Base-by-base conservation (phyloP, 192 early-diverging fungal genomes). In the Backusella liffmaniae region DNA sequence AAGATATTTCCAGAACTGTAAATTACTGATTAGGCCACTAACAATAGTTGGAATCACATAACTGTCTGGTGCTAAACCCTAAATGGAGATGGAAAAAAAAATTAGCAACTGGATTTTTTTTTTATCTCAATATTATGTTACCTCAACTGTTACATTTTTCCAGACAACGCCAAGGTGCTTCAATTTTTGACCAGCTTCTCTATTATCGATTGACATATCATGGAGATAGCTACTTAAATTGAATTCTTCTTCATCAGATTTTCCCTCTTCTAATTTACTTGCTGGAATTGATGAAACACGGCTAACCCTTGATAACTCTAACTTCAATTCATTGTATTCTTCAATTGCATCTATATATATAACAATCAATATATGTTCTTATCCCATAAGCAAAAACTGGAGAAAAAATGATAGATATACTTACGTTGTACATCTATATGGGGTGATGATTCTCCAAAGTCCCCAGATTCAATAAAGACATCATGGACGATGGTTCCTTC, bases 151-250 rank as follows among this genome's bases (percentile, higher is more conserved):
- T 32, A 82, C n/a, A 35, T 82, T 73, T 53, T 73, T 75, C 80
- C 80, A 82, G 35, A 73, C 34, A n/a, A 82, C 72, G 34, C 80
- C 80, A 15, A 82, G 41, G 21, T 67, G 62, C 37, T 78, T 82
- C 4, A 23, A 21, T 65, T 56, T 18, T 13, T 71, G 46, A 6
- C 77, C 80, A 13, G 77, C 74, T 12, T 49, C 73, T 23, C 8
- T 23, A 13, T 39, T 36, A 5, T 71, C 46, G 0, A 16, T 69
- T 10, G 56, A 72, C n/a, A 81, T 62, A 56, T 46, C 59, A 29
- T 75, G 72, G 29, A 81, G 34, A 71, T 75, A 81, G 9, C 71
- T 37, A 15, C 68, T 66, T 32, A 81, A 66, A 32, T 81, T 71
- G 44, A 81, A 81, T n/a, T 74, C 76, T 34, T 81, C 80, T 29